A percentile compares a stretch with the other conserved stretches of the same genome.
Conservation (phyloP, 225 moss, liverwort and hornwort genomes). For the Marchantia polymorpha region DNA sequence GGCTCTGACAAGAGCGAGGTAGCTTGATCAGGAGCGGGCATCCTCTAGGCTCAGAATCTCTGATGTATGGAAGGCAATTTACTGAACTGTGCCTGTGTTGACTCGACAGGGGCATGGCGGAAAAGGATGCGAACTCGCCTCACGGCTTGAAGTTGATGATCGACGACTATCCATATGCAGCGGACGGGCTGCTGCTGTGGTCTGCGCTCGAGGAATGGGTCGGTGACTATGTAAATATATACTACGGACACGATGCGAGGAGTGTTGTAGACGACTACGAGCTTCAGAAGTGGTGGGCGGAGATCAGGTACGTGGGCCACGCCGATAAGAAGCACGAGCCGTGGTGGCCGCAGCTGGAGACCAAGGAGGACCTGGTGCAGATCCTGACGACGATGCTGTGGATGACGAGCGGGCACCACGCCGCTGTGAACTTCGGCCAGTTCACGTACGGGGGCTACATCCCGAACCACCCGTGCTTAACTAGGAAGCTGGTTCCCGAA, state of each 20-base stretch:
- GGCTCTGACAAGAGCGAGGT: too few species aligned
- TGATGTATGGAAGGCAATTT: too few species aligned
- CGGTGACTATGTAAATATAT: conserved; percentile 39
- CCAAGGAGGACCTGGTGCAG: conserved; percentile 37
- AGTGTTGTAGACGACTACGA: conserved; percentile 44
- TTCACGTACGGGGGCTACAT: conserved; percentile 58
- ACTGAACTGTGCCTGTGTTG: neutral
- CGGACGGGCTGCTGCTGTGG: conserved; percentile 67
- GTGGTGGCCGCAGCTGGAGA: conserved; percentile 50
- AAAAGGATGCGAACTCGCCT: conserved; percentile 37
- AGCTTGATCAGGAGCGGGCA: too few species aligned
- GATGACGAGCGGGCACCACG: conserved; percentile 61
- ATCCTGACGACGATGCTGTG: conserved; percentile 51
- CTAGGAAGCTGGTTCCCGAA: conserved; percentile 50
- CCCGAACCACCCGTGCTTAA: conserved; percentile 62
- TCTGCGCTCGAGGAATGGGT: conserved; percentile 55
- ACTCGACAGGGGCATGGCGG: conserved; percentile 61
- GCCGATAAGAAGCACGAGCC: conserved; percentile 56
- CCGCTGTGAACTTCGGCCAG: conserved; percentile 66
- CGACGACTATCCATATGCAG: conserved; percentile 69
- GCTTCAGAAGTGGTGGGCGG: conserved; percentile 67
- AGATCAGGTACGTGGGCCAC: conserved; percentile 59
- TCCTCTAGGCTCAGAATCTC: too few species aligned
- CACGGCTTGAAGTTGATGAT: conserved; percentile 53
- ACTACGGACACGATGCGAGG: conserved; percentile 37